Base-by-base conservation (phyloP, 805 yeast genomes). In the Ogataea salicorniae region DNA sequence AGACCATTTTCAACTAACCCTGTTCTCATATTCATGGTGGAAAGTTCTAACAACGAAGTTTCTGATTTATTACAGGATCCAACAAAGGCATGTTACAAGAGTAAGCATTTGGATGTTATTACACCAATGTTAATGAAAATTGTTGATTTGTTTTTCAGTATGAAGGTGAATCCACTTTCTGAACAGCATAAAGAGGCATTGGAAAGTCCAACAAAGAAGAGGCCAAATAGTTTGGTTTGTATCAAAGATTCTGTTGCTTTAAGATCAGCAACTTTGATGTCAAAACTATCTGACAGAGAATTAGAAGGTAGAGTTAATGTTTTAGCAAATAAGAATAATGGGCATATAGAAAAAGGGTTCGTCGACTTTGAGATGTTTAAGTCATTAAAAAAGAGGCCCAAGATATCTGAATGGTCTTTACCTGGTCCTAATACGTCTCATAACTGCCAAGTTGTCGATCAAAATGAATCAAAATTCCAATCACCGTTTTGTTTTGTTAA, bases 11-110 rank as follows among this genome's bases (percentile, higher is more conserved):
- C 55, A 9, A 59, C 51, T 33, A 63, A 66, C 52, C 79, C 81
- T 0, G 54, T 73, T 0, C 72, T 68, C 43, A 49, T 77, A 1
- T 47, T 77, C 1, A 57, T 56, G 34, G 48, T 75, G 20, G 18
- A 17, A 2, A 41, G 43, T 4, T 45, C 47, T 2, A 15, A 22
- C 8, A 36, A 45, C 17, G 54, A 56, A 20, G 26, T 52, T 1
- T 64, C 70, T 15, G 79, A 75, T 46, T 46, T 72, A 22, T 37
- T 70, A 5, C 78, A 76, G 49, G 71, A 69, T 47, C 71, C 76
- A 0, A 51, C 66, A 4, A 75, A 73, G 47, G 39, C 35, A 0
- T 62, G 73, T 18, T 53, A 49, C 7, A 39, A 44, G 1, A 56
- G 71, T 1, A 56, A 64, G 18, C 53, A 59, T 20, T 43, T 64